These are phyloP conservation scores for Fraxinus anomala DNA, from an alignment of 257 asterid genomes.

Conservation along the genomic window DNA sequence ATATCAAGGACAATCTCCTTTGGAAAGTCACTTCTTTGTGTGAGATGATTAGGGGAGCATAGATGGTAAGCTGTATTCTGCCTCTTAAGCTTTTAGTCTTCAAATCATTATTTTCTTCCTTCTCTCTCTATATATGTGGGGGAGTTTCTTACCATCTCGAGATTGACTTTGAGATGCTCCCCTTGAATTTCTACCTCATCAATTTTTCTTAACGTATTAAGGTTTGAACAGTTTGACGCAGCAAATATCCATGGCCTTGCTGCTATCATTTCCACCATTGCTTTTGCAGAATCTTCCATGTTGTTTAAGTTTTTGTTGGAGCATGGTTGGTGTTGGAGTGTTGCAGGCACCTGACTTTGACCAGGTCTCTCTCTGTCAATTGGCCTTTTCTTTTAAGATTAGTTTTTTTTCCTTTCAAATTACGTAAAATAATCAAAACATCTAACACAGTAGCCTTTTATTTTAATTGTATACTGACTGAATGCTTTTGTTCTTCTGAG, in stretches of 20 bases:
- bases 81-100: background rate
- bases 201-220: constrained; percentile 25
- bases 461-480: background rate
- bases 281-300: constrained; percentile 62
- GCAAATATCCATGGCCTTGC: constrained; percentile 49
- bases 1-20: constrained; percentile 72
- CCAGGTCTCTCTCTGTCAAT: constrained; percentile 44
- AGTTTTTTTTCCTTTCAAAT: background rate
- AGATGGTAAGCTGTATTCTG: constrained; percentile 45
- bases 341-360: constrained; percentile 77
- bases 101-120: background rate
- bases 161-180: background rate
- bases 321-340: constrained; percentile 76
- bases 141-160: background rate
- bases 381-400: background rate
- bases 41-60: constrained; percentile 54
- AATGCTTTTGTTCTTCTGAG: background rate
- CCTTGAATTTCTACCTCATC: background rate
- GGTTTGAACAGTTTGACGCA: constrained; percentile 49
- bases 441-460: background rate
- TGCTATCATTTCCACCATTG: constrained; percentile 61
- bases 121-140: background rate
- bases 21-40: constrained; percentile 74
- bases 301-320: constrained; percentile 67
- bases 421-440: background rate